phyloP scores from a whole-genome alignment of 805 yeast genomes.

The Wickerhamomyces strasburgensis region DNA sequence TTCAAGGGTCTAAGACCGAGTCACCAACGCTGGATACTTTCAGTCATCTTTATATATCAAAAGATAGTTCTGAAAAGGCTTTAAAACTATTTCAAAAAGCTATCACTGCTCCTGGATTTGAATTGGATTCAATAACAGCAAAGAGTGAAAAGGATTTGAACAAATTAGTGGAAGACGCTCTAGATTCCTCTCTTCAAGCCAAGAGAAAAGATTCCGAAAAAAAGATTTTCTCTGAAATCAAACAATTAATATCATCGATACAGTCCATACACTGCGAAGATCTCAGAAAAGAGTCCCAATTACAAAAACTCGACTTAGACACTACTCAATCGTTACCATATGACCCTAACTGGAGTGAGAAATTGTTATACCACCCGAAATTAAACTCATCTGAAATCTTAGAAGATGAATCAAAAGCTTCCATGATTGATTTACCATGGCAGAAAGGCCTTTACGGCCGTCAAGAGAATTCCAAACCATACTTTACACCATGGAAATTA shows the following conservation, averaged over 20 bases:
- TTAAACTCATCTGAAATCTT: constrained; percentile 40
- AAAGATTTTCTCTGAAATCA: constrained; percentile 26
- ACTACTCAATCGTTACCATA: constrained; percentile 31
- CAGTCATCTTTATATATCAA: constrained; percentile 5
- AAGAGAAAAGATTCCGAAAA: constrained; percentile 26
- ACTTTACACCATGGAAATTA: constrained; percentile 96
- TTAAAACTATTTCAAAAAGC: constrained; percentile 18
- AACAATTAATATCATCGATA: constrained; percentile 20
- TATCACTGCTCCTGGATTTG: constrained; percentile 12
- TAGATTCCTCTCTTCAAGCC: constrained; percentile 14
- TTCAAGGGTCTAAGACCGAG: constrained; percentile 15
- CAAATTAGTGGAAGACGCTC: constrained; percentile 7
- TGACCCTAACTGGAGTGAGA: constrained; percentile 47
- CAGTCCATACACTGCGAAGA: constrained; percentile 23
- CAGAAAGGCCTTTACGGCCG: constrained; percentile 79
- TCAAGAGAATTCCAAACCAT: constrained; percentile 67
- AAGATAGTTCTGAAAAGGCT: constrained; percentile 22
- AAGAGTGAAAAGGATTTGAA: constrained; percentile 8
- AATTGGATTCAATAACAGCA: constrained; percentile 13
- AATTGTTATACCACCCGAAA: constrained; percentile 37
- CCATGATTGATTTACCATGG: constrained; percentile 69
- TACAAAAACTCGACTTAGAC: constrained; percentile 21
- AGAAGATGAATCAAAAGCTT: constrained; percentile 47
- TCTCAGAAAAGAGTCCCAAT: constrained; percentile 28
- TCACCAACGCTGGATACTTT: constrained; percentile 12